Evolutionary conservation across 352 stramenopile genomes (phyloP), one percentile per base, ranked within the genome.

Genomic region (Albugo candida): DNA sequence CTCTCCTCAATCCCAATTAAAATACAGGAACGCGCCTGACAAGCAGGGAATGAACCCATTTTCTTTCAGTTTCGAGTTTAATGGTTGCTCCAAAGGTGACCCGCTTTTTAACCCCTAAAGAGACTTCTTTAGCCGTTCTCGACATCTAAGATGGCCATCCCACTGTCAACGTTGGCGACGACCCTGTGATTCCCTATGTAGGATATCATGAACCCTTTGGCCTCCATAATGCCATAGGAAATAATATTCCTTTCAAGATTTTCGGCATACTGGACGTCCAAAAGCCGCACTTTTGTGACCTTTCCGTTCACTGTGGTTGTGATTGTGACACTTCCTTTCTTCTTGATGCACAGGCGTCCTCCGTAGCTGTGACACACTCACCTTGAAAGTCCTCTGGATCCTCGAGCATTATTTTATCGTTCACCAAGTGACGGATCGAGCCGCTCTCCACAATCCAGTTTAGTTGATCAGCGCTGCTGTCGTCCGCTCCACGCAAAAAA

Each of bases 71-170:
- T 27, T 34, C 13, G 37, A 18, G 21, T 53, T 27, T 14, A 53
- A 18, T 13, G 11, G 5, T 45, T 5, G 47, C 47, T 27, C 50
- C 50, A 55, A 5, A 48, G 17, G 5, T 1, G 0, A 5, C 36
- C 27, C 16, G 50, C 50, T 34, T 55, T 36, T 18, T n/a, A 55
- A 37, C 2, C 50, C 6, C 1, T 55, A 55, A 6, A 55, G 34
- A 17, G 31, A 48, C 45, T 55, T 55, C 18, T 17, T 35, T 5
- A 51, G 20, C n/a, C n/a, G n/a, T 14, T 14, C 36, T 41, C 36
- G 14, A 41, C 36, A 14, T 41, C 36, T 14, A 41, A 41, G 16
- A 41, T 41, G 36, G 16, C 36, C 16, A 14, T 14, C 14, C 16
- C 16, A 16, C 16, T 16, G 36, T 16, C 16, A 14, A 14, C 14